phyloP scores from a whole-genome alignment of 2,329 filamentous ascomycete genomes.

The Pochonia chlamydosporia region DNA sequence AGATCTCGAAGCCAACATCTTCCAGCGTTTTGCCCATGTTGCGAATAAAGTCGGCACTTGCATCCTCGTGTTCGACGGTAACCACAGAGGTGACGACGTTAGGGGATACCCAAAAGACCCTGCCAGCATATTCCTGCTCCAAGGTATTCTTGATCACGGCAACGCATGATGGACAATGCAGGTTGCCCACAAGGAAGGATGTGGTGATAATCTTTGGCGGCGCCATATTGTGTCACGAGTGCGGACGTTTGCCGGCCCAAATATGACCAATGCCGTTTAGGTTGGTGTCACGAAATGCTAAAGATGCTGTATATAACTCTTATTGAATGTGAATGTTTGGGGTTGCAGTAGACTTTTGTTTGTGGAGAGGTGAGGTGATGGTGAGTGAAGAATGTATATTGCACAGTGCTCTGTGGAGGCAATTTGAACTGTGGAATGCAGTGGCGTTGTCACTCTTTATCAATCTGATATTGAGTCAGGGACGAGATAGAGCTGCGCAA shows the following conservation, averaged over 20 bases:
- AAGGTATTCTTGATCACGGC: slow-evolving; percentile 58
- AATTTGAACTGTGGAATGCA: neutral
- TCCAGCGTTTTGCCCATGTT: slow-evolving; percentile 43
- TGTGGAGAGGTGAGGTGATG: neutral
- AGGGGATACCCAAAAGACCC: slow-evolving; percentile 55
- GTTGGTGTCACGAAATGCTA: neutral
- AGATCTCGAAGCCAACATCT: slow-evolving; percentile 54
- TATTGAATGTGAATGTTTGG: slow-evolving; percentile 3
- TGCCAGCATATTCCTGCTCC: slow-evolving; percentile 37
- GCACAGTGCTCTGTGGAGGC: neutral
- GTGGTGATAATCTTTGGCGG: slow-evolving; percentile 37
- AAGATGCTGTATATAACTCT: neutral
- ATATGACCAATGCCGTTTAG: neutral
- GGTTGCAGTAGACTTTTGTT: neutral
- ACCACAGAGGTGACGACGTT: slow-evolving; percentile 68
- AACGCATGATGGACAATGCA: slow-evolving; percentile 75
- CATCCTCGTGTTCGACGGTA: slow-evolving; percentile 48
- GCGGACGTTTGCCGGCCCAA: slow-evolving; percentile 3
- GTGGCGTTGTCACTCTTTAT: neutral
- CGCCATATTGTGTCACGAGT: slow-evolving; percentile 18
- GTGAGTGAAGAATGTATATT: neutral
- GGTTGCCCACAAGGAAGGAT: slow-evolving; percentile 63
- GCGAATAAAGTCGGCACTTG: slow-evolving; percentile 35
- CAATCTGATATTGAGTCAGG: neutral
- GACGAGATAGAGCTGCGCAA: neutral